These are phyloP conservation scores for Triglochin maritima DNA, from an alignment of 106 monocot genomes.

Conservation along the genomic window DNA sequence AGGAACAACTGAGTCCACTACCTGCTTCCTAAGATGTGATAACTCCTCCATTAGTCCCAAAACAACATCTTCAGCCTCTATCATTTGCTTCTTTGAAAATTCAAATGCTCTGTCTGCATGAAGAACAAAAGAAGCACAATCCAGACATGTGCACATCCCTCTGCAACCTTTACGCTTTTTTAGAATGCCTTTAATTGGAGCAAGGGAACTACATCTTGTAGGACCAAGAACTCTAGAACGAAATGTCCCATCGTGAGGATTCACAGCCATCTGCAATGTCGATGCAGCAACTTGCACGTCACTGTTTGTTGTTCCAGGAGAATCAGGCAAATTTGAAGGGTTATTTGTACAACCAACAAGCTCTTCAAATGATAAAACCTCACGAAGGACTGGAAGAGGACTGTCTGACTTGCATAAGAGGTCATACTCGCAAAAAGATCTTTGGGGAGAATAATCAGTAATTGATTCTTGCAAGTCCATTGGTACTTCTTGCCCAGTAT, in stretches of 20 bases:
- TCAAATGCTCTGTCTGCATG: slow-evolving; percentile 59
- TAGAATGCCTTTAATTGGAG: slow-evolving; percentile 35
- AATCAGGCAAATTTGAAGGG: neutral
- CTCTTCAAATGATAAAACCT: slow-evolving; percentile 27
- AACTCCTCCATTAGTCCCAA: slow-evolving; percentile 44
- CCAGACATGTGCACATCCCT: slow-evolving; percentile 60
- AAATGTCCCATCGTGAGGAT: neutral
- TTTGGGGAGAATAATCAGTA: slow-evolving; percentile 2
- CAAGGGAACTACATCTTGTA: slow-evolving; percentile 8
- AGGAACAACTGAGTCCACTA: slow-evolving; percentile 29
- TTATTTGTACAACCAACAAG: slow-evolving; percentile 8
- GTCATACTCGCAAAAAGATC: neutral
- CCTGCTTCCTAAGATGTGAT: slow-evolving; percentile 25
- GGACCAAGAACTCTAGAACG: neutral
- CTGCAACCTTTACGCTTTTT: slow-evolving; percentile 42
- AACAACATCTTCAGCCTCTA: slow-evolving; percentile 49
- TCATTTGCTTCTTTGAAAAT: slow-evolving; percentile 62
- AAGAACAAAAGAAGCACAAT: slow-evolving; percentile 37
- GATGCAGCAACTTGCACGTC: neutral
- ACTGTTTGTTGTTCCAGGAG: neutral
- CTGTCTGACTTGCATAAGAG: neutral
- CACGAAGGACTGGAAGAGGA: neutral
- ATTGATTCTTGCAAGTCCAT: neutral
- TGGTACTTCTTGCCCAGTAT: neutral
- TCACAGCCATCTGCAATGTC: neutral